Evolutionary conservation across 169 alveolate genomes (phyloP), one percentile per base, ranked within the genome.

Genomic region (Ichthyophthirius multifiliis): DNA sequence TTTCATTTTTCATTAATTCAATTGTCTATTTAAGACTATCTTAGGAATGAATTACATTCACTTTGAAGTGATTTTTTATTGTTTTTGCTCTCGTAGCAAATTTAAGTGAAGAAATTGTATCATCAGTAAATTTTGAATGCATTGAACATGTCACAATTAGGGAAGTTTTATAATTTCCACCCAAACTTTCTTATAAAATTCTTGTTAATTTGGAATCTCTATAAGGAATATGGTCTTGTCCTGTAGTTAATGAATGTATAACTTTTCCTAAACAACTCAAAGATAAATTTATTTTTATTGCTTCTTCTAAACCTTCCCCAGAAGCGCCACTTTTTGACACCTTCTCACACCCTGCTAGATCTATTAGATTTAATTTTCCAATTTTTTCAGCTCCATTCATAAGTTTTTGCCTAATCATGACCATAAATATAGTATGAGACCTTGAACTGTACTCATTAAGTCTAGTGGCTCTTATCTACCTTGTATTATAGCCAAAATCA

Each of bases 171-270:
- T 88, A 89, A 80, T 93, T 93, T 32, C 97, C 97, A 41, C 97
- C 97, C 23, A 93, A 75, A 37, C 94, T 85, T 81, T 93, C 97
- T 83, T 91, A 65, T 35, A 93, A 78, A 23, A 93, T 83, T 87
- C 97, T 89, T 4, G 97, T 93, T 37, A 93, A 81, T 79, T 93
- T 93, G 16, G 95, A 89, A 63, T 93, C 94, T 86, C 97, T 76
- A 74, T 93, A 93, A 6, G 97, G 97, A 64, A 93, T 82, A 81
- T 90, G 94, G 18, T 87, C 92, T 15, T 85, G 15, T 34, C 91
- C 86, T 62, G 89, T 85, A 43, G 95, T 93, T 16, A 93, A 76
- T n/a, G 95, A 88, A 64, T 91, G 91, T 31, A 93, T 93, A 31
- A 93, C 97, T 62, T 88, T 93, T 32, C 97, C 97, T 47, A 91